Conservation (phyloP, 2,329 filamentous ascomycete species). For the Epichloe sp. region DNA sequence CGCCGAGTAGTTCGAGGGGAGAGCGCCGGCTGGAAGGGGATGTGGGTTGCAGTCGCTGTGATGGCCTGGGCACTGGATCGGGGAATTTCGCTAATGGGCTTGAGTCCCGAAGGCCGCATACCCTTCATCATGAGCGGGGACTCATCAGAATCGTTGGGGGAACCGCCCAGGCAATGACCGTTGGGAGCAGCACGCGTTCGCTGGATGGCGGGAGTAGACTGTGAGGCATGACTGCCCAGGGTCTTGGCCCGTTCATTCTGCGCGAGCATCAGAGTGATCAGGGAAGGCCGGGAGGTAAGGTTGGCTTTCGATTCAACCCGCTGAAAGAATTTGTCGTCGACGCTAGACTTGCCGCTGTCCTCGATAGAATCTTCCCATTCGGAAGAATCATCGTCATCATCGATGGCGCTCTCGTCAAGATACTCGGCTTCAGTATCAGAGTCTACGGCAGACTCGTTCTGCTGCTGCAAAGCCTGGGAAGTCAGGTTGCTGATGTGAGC, state of each 20-base stretch:
- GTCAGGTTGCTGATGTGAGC: slow-evolving; percentile 69
- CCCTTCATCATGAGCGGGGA: slow-evolving; percentile 53
- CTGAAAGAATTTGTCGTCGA: slow-evolving; percentile 76
- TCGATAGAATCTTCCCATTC: slow-evolving; percentile 58
- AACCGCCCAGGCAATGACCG: slow-evolving; percentile 30
- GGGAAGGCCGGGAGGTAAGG: slow-evolving; percentile 70
- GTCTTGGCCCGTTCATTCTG: slow-evolving; percentile 60
- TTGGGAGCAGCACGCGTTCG: slow-evolving; percentile 39
- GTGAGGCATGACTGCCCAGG: slow-evolving; percentile 54
- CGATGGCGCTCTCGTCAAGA: slow-evolving; percentile 72
- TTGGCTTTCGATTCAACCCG: slow-evolving; percentile 82
- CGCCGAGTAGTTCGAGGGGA: slow-evolving; percentile 85
- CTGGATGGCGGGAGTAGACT: slow-evolving; percentile 57
- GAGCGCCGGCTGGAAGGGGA: slow-evolving; percentile 56
- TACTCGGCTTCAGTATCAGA: slow-evolving; percentile 43
- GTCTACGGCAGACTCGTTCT: slow-evolving; percentile 26
- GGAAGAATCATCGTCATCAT: slow-evolving; percentile 51
- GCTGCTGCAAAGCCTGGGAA: slow-evolving; percentile 46
- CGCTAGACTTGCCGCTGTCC: slow-evolving; percentile 70
- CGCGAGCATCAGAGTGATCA: slow-evolving; percentile 78
- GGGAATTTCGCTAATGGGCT: slow-evolving; percentile 48
- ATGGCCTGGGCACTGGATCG: slow-evolving; percentile 66
- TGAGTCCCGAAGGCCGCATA: slow-evolving; percentile 33
- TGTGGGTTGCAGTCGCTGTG: slow-evolving; percentile 53
- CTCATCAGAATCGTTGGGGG: slow-evolving; percentile 48